These are phyloP conservation scores for Leishmania turanica DNA, from an alignment of 208 protist genomes.

Conservation along the genomic window DNA sequence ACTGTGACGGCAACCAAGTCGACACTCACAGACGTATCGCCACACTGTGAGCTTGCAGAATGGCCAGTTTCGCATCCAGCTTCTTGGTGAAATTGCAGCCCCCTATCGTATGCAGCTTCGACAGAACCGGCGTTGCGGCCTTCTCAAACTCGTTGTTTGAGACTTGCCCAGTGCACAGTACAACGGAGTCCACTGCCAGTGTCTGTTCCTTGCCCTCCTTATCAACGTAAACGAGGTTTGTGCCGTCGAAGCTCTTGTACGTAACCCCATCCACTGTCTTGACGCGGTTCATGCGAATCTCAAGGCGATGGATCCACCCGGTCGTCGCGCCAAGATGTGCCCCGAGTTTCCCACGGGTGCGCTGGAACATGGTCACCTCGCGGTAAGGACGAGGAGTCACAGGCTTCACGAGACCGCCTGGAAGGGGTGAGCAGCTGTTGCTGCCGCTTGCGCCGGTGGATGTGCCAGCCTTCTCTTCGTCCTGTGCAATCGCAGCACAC, in stretches of 20 bases:
- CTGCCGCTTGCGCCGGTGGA: background rate
- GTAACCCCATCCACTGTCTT: constrained; percentile 65
- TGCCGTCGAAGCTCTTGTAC: constrained; percentile 89
- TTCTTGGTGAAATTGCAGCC: constrained; percentile 70
- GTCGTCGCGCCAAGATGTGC: constrained; percentile 83
- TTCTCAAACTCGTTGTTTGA: constrained; percentile 56
- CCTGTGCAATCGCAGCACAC: constrained; percentile 7
- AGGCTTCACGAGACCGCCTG: constrained; percentile 54
- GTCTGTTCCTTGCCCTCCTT: constrained; percentile 35
- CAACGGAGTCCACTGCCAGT: constrained; percentile 78
- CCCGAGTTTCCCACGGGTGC: constrained; percentile 82
- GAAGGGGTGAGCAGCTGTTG: background rate
- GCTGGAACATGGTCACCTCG: constrained; percentile 75
- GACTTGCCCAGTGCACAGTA: constrained; percentile 90
- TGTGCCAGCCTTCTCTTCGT: background rate
- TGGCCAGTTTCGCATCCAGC: constrained; percentile 83
- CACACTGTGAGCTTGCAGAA: constrained; percentile 64
- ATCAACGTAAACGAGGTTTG: constrained; percentile 51
- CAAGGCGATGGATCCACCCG: constrained; percentile 91
- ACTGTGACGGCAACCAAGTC: background rate
- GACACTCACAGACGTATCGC: constrained; percentile 37
- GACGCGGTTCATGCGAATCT: constrained; percentile 78
- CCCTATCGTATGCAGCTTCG: constrained; percentile 49
- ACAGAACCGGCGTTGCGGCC: constrained; percentile 16
- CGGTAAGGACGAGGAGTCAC: constrained; percentile 22